Conservation (phyloP, 2,329 filamentous ascomycete species). For the Ramichloridium luteum region DNA sequence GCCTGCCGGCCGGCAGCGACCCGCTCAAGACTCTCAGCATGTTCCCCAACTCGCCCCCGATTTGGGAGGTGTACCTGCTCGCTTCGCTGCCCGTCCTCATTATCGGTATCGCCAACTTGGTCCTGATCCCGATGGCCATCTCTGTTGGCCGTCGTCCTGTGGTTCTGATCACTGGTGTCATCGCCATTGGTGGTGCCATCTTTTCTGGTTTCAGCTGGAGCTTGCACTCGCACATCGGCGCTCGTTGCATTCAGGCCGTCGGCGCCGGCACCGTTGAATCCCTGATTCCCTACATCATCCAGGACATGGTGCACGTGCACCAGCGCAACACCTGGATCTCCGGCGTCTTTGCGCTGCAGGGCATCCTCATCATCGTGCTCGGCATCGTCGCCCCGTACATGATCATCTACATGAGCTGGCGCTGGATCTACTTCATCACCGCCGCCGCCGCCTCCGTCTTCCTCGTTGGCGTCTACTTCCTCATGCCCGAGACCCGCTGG, state of each 20-base stretch:
- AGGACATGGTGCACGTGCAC: constrained; percentile 19
- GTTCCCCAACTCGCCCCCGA: constrained; percentile 16
- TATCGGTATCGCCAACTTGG: constrained; percentile 20
- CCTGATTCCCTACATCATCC: constrained; percentile 22
- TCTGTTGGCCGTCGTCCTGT: constrained; percentile 19
- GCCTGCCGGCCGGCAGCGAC: constrained; percentile 12
- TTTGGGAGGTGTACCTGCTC: constrained; percentile 21
- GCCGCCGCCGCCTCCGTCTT: constrained; percentile 15
- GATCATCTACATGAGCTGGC: constrained; percentile 19
- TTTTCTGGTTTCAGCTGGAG: constrained; percentile 19
- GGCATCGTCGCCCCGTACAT: constrained; percentile 21
- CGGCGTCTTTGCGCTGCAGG: constrained; percentile 19
- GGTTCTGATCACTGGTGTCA: constrained; percentile 15
- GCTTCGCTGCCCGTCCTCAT: constrained; percentile 21
- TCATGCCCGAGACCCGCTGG: constrained; percentile 22
- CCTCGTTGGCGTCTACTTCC: constrained; percentile 16
- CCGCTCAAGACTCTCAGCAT: constrained; percentile 11
- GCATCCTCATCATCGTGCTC: constrained; percentile 20
- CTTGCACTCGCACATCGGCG: constrained; percentile 18
- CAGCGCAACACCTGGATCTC: constrained; percentile 22
- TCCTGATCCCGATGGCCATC: constrained; percentile 21
- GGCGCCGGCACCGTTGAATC: constrained; percentile 23
- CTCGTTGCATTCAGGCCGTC: constrained; percentile 19
- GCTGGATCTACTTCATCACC: constrained; percentile 22
- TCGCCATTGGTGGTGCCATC: constrained; percentile 18